These are phyloP conservation scores for Chernovozyma sophiae-reginae DNA, from an alignment of 1,139 yeast genomes.

Conservation along the genomic window DNA sequence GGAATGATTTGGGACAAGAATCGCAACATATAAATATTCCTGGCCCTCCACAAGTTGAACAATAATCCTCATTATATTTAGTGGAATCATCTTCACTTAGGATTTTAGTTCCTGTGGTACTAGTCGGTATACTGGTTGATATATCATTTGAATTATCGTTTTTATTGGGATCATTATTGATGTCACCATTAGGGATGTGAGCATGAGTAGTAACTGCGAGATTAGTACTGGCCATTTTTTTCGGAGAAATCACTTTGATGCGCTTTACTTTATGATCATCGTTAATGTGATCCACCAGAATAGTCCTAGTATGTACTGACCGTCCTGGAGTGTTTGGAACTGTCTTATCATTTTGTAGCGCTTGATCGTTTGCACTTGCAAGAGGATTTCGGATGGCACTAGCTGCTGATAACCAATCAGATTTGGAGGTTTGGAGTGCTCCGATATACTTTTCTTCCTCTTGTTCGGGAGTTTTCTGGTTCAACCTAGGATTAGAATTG, in stretches of 20 bases:
- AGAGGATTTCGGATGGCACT: conserved; percentile 11
- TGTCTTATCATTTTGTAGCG: not conserved
- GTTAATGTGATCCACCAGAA: not conserved
- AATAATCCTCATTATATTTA: conserved; percentile 76
- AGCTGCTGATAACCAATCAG: conserved; percentile 9
- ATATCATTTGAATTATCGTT: not conserved
- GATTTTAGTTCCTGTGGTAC: not conserved
- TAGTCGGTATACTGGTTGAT: not conserved
- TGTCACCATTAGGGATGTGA: not conserved
- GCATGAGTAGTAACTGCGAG: conserved; percentile 20
- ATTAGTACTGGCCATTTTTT: conserved; percentile 28
- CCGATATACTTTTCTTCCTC: conserved; percentile 2
- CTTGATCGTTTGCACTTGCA: conserved; percentile 1
- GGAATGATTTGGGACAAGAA: conserved; percentile 87
- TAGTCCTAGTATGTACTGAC: not conserved
- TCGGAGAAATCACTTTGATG: conserved; percentile 42
- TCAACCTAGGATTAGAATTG: not conserved
- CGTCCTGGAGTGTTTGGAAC: not conserved
- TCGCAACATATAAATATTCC: conserved; percentile 94
- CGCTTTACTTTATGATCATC: conserved; percentile 20
- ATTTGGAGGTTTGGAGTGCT: conserved; percentile 2
- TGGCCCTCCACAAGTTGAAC: conserved; percentile 81
- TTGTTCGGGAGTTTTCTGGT: conserved; percentile 3
- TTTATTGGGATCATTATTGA: not conserved
- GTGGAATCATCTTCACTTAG: conserved; percentile 20